Evolutionary conservation across 768 basidiomycete genomes (phyloP).

Genomic region (Russula dissimulans): DNA sequence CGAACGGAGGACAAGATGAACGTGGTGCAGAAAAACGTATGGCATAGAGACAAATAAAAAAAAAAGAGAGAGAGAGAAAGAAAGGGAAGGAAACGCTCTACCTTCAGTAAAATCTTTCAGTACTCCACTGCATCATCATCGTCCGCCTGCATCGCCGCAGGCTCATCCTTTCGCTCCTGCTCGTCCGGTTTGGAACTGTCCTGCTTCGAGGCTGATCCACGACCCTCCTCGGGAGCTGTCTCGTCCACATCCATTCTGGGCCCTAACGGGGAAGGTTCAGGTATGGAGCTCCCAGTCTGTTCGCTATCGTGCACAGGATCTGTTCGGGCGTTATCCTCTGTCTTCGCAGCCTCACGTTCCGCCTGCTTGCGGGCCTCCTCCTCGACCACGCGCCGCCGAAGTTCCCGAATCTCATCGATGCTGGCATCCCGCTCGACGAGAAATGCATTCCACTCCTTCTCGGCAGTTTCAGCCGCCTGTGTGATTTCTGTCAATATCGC

Average conservation of each 20-base stretch:
- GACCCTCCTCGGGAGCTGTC: conserved; percentile 1
- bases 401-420: conserved; percentile 49
- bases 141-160: conserved; percentile 48
- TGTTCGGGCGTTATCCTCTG: conserved; percentile 25
- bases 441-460: conserved; percentile 64
- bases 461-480: conserved; percentile 47
- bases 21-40: neutral
- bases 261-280: conserved; percentile 10
- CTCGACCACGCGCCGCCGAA: conserved; percentile 57
- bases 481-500: neutral
- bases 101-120: conserved; percentile 24
- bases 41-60: conserved; percentile 7
- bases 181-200: conserved; percentile 13
- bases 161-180: conserved; percentile 19
- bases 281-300: neutral
- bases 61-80: conserved; percentile 2
- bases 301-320: neutral
- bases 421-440: conserved; percentile 47
- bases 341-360: conserved; percentile 32
- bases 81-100: conserved; percentile 7
- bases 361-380: conserved; percentile 45
- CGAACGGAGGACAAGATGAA: conserved; percentile 12
- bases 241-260: conserved; percentile 21
- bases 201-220: conserved; percentile 5
- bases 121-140: conserved; percentile 81